Evolutionary conservation across 768 basidiomycete genomes (phyloP).

Genomic region (Albatrellus ellisii): DNA sequence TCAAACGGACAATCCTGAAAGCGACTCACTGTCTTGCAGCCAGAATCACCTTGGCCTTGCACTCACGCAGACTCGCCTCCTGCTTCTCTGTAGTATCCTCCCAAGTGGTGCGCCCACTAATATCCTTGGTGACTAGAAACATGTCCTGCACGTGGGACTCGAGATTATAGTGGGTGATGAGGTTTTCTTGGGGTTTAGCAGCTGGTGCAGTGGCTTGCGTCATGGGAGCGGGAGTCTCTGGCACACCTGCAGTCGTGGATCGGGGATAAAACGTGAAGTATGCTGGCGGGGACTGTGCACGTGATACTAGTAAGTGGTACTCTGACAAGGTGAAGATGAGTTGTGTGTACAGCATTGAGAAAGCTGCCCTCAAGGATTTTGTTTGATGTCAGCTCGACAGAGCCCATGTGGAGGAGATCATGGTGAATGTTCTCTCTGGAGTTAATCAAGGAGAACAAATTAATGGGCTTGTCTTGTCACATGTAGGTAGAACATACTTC

Average conservation of each 20-base stretch:
- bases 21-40: conserved; percentile 72
- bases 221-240: conserved; percentile 19
- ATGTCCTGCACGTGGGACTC: conserved; percentile 30
- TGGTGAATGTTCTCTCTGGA: conserved; percentile 71
- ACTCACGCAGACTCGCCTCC: conserved; percentile 61
- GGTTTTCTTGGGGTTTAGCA: conserved; percentile 25
- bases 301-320: background rate
- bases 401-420: conserved; percentile 71
- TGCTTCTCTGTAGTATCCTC: conserved; percentile 66
- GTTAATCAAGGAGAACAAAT: background rate
- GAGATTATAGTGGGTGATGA: conserved; percentile 61
- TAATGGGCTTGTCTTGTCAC: background rate
- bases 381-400: conserved; percentile 67
- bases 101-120: conserved; percentile 58
- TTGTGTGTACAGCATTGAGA: conserved; percentile 51
- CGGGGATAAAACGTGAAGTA: conserved; percentile 66
- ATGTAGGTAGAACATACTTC: conserved; percentile 29
- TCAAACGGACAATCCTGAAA: too few species aligned
- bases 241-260: conserved; percentile 15
- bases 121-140: conserved; percentile 12
- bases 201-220: conserved; percentile 12
- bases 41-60: conserved; percentile 79
- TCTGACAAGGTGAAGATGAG: background rate
- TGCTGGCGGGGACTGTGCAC: conserved; percentile 50
- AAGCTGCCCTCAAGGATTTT: conserved; percentile 74